Evolutionary conservation across 805 yeast genomes (phyloP).

Genomic region (Candida ipomoeae): DNA sequence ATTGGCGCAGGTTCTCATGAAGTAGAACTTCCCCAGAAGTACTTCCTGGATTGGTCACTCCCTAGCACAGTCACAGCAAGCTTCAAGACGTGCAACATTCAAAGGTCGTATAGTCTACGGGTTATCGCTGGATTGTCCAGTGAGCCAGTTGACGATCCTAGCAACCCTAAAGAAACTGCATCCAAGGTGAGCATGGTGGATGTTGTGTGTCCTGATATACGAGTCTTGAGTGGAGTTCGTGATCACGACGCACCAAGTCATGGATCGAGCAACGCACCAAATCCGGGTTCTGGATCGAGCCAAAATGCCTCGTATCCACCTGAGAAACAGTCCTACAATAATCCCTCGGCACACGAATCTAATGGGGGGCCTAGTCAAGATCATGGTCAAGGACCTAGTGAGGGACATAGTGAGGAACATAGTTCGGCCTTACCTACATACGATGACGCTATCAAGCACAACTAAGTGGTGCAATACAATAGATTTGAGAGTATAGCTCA

Average conservation of each 20-base stretch:
- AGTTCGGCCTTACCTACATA: conserved; percentile 1
- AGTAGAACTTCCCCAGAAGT: conserved; percentile 40
- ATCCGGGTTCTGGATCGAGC: conserved; percentile 8
- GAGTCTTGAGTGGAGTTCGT: conserved; percentile 31
- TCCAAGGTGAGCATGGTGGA: conserved; percentile 27
- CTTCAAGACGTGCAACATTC: conserved; percentile 54
- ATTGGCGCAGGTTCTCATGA: conserved; percentile 27
- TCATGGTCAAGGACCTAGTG: not conserved
- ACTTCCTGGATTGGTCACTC: conserved; percentile 37
- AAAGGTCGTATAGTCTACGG: conserved; percentile 39
- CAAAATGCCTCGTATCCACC: conserved; percentile 1
- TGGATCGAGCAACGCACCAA: not conserved
- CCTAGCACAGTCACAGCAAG: conserved; percentile 51
- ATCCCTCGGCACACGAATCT: not conserved
- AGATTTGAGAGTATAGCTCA: no score
- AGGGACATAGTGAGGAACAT: not conserved
- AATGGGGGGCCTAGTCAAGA: not conserved
- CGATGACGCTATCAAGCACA: not conserved
- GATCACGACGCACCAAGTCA: conserved; percentile 12
- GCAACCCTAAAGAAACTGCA: conserved; percentile 13
- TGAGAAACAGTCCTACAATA: not conserved
- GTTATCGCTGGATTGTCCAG: conserved; percentile 28
- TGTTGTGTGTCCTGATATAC: conserved; percentile 28
- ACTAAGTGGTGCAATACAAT: not conserved
- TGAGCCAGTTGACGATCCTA: conserved; percentile 19